Evolutionary conservation across 192 early-diverging fungal species (phyloP).

Genomic region (Coemansia sp.): DNA sequence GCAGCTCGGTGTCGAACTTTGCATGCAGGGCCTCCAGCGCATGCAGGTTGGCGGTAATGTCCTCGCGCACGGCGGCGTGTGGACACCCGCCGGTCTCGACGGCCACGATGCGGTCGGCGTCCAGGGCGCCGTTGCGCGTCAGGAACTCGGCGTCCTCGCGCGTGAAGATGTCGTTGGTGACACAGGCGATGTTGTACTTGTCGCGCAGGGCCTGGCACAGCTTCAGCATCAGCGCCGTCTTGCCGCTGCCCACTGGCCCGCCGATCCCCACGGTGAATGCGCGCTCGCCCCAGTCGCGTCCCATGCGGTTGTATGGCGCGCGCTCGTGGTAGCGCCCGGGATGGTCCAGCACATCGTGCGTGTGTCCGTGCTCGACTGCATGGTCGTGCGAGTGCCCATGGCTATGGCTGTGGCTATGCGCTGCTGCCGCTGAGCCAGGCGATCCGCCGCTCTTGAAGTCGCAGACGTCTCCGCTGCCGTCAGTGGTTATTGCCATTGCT

Average conservation of each 20-base stretch:
- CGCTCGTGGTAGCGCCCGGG: constrained; percentile 81
- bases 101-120: constrained; percentile 83
- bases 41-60: constrained; percentile 92
- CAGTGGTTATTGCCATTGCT: constrained; percentile 4
- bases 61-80: constrained; percentile 93
- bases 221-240: constrained; percentile 90
- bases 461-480: constrained; percentile 22
- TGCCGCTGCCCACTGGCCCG: constrained; percentile 94
- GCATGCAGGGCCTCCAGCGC: constrained; percentile 85
- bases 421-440: constrained; percentile 12
- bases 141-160: constrained; percentile 96
- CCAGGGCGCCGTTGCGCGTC: constrained; percentile 83
- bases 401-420: constrained; percentile 24
- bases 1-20: constrained; percentile 78
- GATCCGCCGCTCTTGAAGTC: constrained; percentile 34
- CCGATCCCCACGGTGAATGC: constrained; percentile 95
- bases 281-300: constrained; percentile 86
- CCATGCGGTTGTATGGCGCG: constrained; percentile 65
- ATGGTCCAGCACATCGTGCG: constrained; percentile 86
- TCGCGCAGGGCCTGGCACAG: constrained; percentile 83
- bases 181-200: constrained; percentile 80
- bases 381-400: constrained; percentile 55
- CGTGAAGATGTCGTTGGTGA: constrained; percentile 99
- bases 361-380: constrained; percentile 79
- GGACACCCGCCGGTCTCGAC: constrained; percentile 98